Base-by-base conservation (phyloP, 805 yeast genomes). In the Saturnispora ahearnii region DNA sequence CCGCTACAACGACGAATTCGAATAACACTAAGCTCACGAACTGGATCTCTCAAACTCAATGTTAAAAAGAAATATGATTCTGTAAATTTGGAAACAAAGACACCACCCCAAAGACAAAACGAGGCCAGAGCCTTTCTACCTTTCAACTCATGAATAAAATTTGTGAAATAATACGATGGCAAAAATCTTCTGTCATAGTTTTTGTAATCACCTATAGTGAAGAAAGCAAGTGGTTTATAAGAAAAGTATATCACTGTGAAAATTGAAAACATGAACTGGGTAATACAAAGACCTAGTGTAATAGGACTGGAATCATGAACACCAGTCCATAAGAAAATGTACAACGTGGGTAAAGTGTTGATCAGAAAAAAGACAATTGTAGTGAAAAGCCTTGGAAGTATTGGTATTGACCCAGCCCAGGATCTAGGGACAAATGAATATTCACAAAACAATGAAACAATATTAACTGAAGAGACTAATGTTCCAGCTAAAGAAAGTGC, bases 31-130 rank as follows among this genome's bases (percentile, higher is more conserved):
- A 93, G 74, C 63, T 81, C 82, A 76, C 96, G 83, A 60, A 93
- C 84, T 50, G 99, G 97, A 73, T 93, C 99, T 76, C 91, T 83
- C 55, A 93, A 66, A 8, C 97, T 86, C 63, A 88, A 73, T 55
- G 85, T 82, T 78, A 93, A 76, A 72, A 90, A 93, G 79, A 74
- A 87, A 70, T 93, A 93, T 43, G 99, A 93, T 74, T 93, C 99
- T 44, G 76, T 56, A 56, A 79, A 81, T 72, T 93, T 93, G 50
- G 96, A 96, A 53, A 82, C 78, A 71, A 91, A 91, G 56, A 93
- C 96, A 51, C 81, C 70, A 46, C 78, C 68, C 99, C 99, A 93
- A 55, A 93, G 76, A 55, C 87, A 91, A 26, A 26, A 26, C 3
- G 29, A 26, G 6, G 9, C 29, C 29, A 26, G 6, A 26, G 29